Evolutionary conservation across 78 protist genomes (phyloP).

Genomic region (Dictyostelium capitatum): DNA sequence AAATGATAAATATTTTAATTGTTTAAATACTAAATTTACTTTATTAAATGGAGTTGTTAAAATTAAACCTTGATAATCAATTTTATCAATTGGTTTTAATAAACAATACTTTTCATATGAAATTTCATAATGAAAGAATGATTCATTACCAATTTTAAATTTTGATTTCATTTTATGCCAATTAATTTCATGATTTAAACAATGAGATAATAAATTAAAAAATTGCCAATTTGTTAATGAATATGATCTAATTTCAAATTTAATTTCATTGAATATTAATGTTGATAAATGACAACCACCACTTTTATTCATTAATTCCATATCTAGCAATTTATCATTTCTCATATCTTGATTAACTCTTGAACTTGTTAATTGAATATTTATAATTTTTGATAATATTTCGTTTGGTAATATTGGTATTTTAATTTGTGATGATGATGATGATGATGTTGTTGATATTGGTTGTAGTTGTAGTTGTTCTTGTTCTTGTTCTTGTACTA

Average conservation of each 20-base stretch:
- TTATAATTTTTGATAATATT: not conserved
- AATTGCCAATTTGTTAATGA: constrained; percentile 13
- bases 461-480: not conserved
- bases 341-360: not conserved
- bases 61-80: constrained; percentile 8
- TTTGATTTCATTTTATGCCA: constrained; percentile 10
- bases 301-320: not conserved
- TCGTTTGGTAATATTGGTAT: not conserved
- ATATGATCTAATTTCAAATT: not conserved
- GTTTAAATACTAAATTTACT: not conserved
- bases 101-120: not conserved
- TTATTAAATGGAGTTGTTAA: not conserved
- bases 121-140: constrained; percentile 6
- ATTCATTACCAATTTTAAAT: constrained; percentile 11
- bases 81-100: not conserved
- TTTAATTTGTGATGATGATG: not conserved
- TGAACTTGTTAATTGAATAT: not conserved
- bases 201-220: not conserved
- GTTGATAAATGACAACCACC: not conserved
- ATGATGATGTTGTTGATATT: not conserved
- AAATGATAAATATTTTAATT: constrained; percentile 10
- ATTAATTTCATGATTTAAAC: constrained; percentile 5
- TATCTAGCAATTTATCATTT: not conserved
- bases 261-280: constrained; percentile 1
- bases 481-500: not conserved